Conservation (phyloP, 306 rosid species). For the Vigna mungo region DNA sequence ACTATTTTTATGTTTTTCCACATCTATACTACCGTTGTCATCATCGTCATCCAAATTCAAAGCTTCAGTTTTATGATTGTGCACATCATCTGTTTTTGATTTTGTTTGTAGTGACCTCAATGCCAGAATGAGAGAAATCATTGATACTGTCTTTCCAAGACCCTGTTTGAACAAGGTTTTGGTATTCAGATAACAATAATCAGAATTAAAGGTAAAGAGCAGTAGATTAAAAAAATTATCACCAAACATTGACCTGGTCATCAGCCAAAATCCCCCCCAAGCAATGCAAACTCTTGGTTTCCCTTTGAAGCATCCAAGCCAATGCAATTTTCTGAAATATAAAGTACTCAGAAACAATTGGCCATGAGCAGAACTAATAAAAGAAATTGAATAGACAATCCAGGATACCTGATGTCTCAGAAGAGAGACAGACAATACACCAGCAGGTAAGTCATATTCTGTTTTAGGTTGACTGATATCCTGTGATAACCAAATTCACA, state of each 20-base stretch:
- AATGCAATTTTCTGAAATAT: constrained; percentile 88
- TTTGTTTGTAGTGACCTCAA: constrained; percentile 70
- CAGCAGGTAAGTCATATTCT: constrained; percentile 77
- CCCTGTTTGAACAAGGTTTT: constrained; percentile 69
- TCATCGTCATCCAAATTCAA: constrained; percentile 92
- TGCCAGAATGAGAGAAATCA: constrained; percentile 91
- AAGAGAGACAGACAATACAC: constrained; percentile 85
- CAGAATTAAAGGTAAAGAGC: constrained; percentile 23
- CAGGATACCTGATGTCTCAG: constrained; percentile 88
- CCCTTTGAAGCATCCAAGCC: constrained; percentile 98
- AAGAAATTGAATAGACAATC: constrained; percentile 27
- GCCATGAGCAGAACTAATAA: constrained; percentile 15
- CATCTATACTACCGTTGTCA: constrained; percentile 57
- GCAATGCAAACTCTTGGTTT: constrained; percentile 92
- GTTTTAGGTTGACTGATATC: constrained; percentile 83
- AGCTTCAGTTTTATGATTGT: constrained; percentile 74
- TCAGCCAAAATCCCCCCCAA: constrained; percentile 98
- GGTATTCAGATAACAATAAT: constrained; percentile 31
- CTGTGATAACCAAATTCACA: constrained; percentile 62
- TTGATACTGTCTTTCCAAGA: constrained; percentile 96
- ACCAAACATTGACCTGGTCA: constrained; percentile 77
- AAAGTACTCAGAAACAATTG: constrained; percentile 35
- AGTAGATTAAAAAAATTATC: constrained; percentile 30
- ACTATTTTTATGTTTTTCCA: constrained; percentile 50
- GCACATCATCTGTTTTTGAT: constrained; percentile 63